These are phyloP conservation scores for Xylaria sp. DNA, from an alignment of 2,329 filamentous ascomycete species.

Conservation along the genomic window DNA sequence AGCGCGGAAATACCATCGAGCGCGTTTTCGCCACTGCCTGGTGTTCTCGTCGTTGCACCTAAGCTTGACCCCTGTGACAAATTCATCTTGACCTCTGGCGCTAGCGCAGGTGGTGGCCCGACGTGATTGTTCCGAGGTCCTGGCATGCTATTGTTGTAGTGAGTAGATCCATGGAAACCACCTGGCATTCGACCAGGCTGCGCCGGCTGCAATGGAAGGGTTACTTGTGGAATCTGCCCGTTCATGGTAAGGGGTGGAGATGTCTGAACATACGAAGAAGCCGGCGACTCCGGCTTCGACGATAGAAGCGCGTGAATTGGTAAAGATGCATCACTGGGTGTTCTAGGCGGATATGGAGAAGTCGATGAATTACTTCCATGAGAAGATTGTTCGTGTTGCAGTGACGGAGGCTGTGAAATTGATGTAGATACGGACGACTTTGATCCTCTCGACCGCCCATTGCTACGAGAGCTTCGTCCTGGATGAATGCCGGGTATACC, in stretches of 20 bases:
- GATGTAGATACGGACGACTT: slow-evolving; percentile 46
- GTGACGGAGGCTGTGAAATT: slow-evolving; percentile 53
- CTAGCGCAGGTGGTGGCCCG: slow-evolving; percentile 14
- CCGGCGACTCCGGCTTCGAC: slow-evolving; percentile 50
- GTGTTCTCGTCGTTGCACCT: slow-evolving; percentile 30
- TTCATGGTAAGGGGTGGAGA: slow-evolving; percentile 26
- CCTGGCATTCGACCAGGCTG: slow-evolving; percentile 34
- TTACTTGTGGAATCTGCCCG: slow-evolving; percentile 37
- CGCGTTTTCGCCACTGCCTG: slow-evolving; percentile 42
- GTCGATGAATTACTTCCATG: slow-evolving; percentile 56
- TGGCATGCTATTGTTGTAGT: slow-evolving; percentile 38
- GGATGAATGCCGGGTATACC: slow-evolving; percentile 38
- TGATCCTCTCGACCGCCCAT: slow-evolving; percentile 24
- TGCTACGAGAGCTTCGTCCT: slow-evolving; percentile 25
- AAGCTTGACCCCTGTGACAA: slow-evolving; percentile 33
- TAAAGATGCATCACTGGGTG: slow-evolving; percentile 61
- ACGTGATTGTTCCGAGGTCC: slow-evolving; percentile 33
- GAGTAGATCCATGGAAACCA: slow-evolving; percentile 28
- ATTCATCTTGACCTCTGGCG: slow-evolving; percentile 24
- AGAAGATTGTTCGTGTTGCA: slow-evolving; percentile 55
- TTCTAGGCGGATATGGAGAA: slow-evolving; percentile 56
- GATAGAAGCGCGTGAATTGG: slow-evolving; percentile 66
- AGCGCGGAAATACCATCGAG: slow-evolving; percentile 70
- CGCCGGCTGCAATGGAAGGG: slow-evolving; percentile 36
- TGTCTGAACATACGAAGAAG: slow-evolving; percentile 37